These are phyloP conservation scores for Eucalyptus coolabah DNA, from an alignment of 345 rosid genomes.

Conservation along the genomic window DNA sequence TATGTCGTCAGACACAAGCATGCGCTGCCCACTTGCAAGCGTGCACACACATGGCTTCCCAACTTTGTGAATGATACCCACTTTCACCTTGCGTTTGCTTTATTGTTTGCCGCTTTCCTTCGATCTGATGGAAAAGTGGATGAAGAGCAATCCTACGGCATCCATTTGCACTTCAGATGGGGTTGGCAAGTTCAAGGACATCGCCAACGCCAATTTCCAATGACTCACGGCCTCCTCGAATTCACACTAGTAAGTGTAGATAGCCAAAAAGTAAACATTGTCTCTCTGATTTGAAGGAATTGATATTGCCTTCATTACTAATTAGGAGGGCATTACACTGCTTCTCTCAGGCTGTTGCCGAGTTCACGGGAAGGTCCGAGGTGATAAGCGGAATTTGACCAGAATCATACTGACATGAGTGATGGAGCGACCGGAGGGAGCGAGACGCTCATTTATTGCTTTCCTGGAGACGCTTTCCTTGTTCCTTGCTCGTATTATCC, in stretches of 20 bases:
- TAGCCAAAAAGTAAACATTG: not conserved
- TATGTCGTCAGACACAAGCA: not conserved
- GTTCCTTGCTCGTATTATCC: constrained; percentile 9
- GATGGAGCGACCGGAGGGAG: constrained; percentile 22
- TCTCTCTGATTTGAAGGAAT: not conserved
- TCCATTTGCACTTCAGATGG: constrained; percentile 74
- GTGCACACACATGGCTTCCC: not conserved
- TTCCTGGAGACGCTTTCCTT: constrained; percentile 8
- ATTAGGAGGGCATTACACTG: not conserved
- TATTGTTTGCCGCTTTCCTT: not conserved
- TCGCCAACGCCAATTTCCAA: constrained; percentile 63
- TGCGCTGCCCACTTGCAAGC: not conserved
- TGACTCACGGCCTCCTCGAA: constrained; percentile 59
- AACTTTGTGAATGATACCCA: not conserved
- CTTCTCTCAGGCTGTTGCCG: constrained; percentile 48
- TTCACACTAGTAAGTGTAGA: constrained; percentile 39
- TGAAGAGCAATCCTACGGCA: constrained; percentile 40
- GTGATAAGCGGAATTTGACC: constrained; percentile 43
- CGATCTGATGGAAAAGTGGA: constrained; percentile 19
- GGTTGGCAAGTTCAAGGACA: constrained; percentile 30
- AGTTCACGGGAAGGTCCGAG: constrained; percentile 59
- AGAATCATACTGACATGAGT: constrained; percentile 47
- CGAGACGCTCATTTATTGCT: not conserved
- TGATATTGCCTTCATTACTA: not conserved
- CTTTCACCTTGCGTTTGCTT: not conserved